Conservation (phyloP, 179 eudicot genomes). For the Silene noctiflora region DNA sequence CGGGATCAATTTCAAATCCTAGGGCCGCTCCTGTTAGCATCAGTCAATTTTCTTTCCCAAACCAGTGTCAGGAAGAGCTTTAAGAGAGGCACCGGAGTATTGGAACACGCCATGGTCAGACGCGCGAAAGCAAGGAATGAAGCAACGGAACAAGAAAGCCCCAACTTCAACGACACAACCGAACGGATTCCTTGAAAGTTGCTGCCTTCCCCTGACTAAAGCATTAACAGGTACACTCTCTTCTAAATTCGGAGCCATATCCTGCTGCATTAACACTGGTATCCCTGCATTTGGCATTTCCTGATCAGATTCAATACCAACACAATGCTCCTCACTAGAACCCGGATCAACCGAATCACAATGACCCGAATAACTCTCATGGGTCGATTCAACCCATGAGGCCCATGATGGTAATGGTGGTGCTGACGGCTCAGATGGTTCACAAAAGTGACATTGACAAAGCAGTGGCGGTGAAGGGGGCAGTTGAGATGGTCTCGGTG, state of each 20-base stretch:
- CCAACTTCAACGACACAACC: constrained; percentile 39
- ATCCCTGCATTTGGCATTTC: neutral
- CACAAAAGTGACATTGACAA: constrained; percentile 23
- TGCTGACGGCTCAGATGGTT: constrained; percentile 51
- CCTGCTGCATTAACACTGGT: constrained; percentile 33
- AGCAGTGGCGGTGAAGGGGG: constrained; percentile 1
- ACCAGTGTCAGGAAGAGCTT: neutral
- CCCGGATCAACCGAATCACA: neutral
- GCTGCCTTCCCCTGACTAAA: neutral
- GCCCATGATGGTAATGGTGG: constrained; percentile 39
- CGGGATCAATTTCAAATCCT: too few relatives aligned
- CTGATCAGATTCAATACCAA: constrained; percentile 17
- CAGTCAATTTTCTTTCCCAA: neutral
- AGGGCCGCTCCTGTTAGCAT: neutral
- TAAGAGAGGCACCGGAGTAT: neutral
- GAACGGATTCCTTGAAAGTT: constrained; percentile 20
- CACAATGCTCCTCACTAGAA: constrained; percentile 13
- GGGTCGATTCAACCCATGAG: constrained; percentile 10
- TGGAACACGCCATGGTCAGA: neutral
- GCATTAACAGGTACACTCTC: neutral
- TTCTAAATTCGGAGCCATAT: constrained; percentile 9
- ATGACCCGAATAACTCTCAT: constrained; percentile 11
- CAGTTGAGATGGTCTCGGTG: constrained; percentile 14
- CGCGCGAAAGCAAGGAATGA: constrained; percentile 23
- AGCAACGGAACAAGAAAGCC: constrained; percentile 37